Conservation (phyloP, 2,329 filamentous ascomycete genomes). For the Whalleya microplaca region DNA sequence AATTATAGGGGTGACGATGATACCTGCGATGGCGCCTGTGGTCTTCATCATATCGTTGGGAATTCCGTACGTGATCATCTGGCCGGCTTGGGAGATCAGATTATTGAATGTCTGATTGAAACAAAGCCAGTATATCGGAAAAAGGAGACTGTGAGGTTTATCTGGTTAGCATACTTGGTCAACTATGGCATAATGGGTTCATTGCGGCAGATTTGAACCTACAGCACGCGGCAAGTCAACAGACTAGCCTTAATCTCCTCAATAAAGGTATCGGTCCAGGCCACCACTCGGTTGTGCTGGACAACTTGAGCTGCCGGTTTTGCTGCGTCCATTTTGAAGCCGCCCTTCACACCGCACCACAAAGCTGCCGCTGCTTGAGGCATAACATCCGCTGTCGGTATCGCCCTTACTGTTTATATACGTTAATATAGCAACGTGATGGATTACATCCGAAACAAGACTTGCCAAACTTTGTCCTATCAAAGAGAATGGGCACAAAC, state of each 20-base stretch:
- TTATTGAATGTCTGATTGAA: conserved; percentile 62
- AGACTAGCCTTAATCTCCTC: conserved; percentile 19
- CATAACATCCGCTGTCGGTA: conserved; percentile 11
- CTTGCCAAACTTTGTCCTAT: conserved; percentile 14
- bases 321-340: conserved; percentile 18
- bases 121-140: conserved; percentile 60
- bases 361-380: conserved; percentile 10
- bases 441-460: background rate
- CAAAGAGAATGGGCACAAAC: conserved; percentile 13
- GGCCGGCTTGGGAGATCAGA: conserved; percentile 56
- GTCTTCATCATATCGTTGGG: conserved; percentile 48
- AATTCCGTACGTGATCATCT: conserved; percentile 51
- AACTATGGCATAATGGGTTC: background rate
- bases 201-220: background rate
- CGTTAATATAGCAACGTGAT: background rate
- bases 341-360: conserved; percentile 6
- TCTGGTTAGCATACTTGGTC: background rate
- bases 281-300: conserved; percentile 3
- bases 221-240: conserved; percentile 17
- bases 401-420: conserved; percentile 2
- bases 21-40: conserved; percentile 48
- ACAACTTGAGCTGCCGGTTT: conserved; percentile 12
- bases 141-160: conserved; percentile 23
- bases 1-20: conserved; percentile 52
- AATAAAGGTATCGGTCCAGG: conserved; percentile 19